Base-by-base conservation (phyloP, 345 rosid species). In the Linum usitatissimum region DNA sequence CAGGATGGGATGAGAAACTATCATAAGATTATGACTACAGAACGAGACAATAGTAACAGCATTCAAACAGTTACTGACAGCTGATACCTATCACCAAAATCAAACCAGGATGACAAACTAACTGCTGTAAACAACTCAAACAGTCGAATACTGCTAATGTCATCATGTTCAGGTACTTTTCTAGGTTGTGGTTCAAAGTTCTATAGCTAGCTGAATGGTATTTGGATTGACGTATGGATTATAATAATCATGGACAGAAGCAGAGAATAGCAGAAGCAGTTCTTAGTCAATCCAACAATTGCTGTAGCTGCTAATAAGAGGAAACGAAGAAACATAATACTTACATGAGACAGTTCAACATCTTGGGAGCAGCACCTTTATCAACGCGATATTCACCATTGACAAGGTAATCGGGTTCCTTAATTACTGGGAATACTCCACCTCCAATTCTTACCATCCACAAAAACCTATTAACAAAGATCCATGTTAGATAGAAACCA, bases 361-460 rank as follows among this genome's bases (percentile, higher is more conserved):
- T 87, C 79, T 93, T 93, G 51, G 97, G 95, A 48, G 99, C 88
- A 56, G 96, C 99, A 58, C 96, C 95, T 72, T 93, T 93, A 83
- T 93, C 99, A 64, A 93, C 89, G 36, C 99, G 99, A 62, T 90
- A 93, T 64, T 93, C 99, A 2, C 99, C 99, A 75, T 93, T 93
- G 51, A 86, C 99, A 36, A 93, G 96, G 79, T 93, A 93, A 73
- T 90, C 96, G 64, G 95, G 88, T 77, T 93, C 99, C 84, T 84
- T 90, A 63, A 93, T 93, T 59, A 90, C 97, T 61, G 99, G 99
- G 75, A 79, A 93, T 40, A 93, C 96, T 66, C 99, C 97, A 8
- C 99, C 99, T 73, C 99, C 99, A 76, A 93, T 93, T 75, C 99
- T 87, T 75, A 93, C 99, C 99, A 93, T 93, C 99, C 99, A 93